Base-by-base conservation (phyloP, 176 grass and related monocot genomes). In the Aegilops tauschii region DNA sequence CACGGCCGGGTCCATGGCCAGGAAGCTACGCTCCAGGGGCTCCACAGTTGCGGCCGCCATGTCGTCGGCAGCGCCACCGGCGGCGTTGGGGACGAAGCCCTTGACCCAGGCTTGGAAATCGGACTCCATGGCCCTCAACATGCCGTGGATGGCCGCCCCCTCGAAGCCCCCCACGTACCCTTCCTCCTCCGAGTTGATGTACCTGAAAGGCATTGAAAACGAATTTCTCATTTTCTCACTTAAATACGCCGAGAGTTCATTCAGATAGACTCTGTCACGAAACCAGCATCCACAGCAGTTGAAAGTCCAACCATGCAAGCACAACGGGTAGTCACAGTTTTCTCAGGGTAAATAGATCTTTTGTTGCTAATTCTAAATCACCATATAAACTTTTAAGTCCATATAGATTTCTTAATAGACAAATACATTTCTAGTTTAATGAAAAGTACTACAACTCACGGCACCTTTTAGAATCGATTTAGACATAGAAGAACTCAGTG, bases 81-180 rank as follows among this genome's bases (percentile, higher is more conserved):
- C 82, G 12, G 83, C 87, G 9, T 84, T 73, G 39, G 73, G 40
- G 45, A 94, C 77, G 73, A 95, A 94, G 78, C 10, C 65, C 30
- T 65, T 42, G 0, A 77, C 90, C 96, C 96, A 98, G 1, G 30
- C 29, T 12, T 27, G 12, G 74, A 89, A 98, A 85, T 95, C 49
- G 1, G 78, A 84, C 80, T 86, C 54, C 61, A 98, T 93, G 82
- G 69, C 37, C 21, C 61, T 40, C 11, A 98, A 23, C 82, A 98
- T 83, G 8, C 3, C 75, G 12, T 94, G 78, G 29, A 98, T 66
- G 6, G 74, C 42, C 1, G 7, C 58, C 21, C 42, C 80, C 16
- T 95, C 91, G 63, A 94, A 98, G n/a, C 96, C 96, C 6, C 96
- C 96, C 3, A 89, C 78, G 18, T 98, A 95, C 12, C 62, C 88